These are phyloP conservation scores for Mucor irregularis DNA, from an alignment of 371 early-diverging fungal species.

Conservation along the genomic window DNA sequence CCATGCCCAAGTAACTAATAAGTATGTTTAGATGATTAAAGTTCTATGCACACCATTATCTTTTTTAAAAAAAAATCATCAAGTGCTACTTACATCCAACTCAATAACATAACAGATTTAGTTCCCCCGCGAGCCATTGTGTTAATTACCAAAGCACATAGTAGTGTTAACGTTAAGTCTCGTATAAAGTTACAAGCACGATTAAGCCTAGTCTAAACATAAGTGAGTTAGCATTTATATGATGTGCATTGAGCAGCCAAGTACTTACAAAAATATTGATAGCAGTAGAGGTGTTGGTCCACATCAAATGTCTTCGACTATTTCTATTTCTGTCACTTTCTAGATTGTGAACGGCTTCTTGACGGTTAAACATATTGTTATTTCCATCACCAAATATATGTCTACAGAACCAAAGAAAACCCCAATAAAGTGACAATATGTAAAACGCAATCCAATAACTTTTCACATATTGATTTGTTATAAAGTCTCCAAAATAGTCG, in stretches of 20 bases:
- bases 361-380: slow-evolving; percentile 8
- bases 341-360: slow-evolving; percentile 1
- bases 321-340: neutral
- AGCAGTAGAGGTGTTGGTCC: neutral
- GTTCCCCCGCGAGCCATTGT: slow-evolving; percentile 24
- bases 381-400: slow-evolving; percentile 17
- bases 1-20: slow-evolving; percentile 26
- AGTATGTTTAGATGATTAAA: neutral
- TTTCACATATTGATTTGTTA: slow-evolving; percentile 2
- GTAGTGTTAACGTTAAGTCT: slow-evolving; percentile 18
- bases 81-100: slow-evolving; percentile 27
- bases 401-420: slow-evolving; percentile 14
- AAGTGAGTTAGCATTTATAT: neutral
- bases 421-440: slow-evolving; percentile 13
- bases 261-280: slow-evolving; percentile 3
- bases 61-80: too few relatives aligned
- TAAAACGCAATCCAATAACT: slow-evolving; percentile 15
- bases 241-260: neutral
- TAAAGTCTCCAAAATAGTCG: slow-evolving; percentile 16
- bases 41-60: neutral
- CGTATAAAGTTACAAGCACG: slow-evolving; percentile 18
- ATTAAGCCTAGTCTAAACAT: slow-evolving; percentile 15
- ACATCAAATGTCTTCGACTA: neutral
- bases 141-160: slow-evolving; percentile 20
- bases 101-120: slow-evolving; percentile 20